Evolutionary conservation across 2,329 filamentous ascomycete genomes (phyloP).

Genomic region (Botrytis aclada): DNA sequence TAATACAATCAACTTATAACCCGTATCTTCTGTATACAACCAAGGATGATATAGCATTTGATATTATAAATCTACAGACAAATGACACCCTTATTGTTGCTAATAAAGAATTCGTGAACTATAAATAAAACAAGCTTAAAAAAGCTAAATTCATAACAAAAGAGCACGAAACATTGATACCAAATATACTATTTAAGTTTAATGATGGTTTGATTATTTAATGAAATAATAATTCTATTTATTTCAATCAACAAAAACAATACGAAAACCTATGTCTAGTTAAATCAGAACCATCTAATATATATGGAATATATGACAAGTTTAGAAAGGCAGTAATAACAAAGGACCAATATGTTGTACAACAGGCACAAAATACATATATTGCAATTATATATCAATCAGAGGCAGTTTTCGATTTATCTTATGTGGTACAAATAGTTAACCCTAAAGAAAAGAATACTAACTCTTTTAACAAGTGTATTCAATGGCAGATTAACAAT

Average conservation of each 20-base stretch:
- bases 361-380: not conserved
- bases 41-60: too few species aligned
- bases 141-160: too few species aligned
- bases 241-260: not conserved
- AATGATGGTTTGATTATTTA: too few species aligned
- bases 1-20: too few species aligned
- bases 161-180: too few species aligned
- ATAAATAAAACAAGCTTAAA: too few species aligned
- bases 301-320: not conserved
- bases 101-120: too few species aligned
- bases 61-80: too few species aligned
- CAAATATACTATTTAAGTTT: too few species aligned
- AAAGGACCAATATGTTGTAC: not conserved
- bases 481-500: not conserved
- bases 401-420: not conserved
- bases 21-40: too few species aligned
- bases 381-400: not conserved
- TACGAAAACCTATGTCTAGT: not conserved
- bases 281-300: not conserved
- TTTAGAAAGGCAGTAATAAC: fast-evolving
- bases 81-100: too few species aligned
- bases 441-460: not conserved
- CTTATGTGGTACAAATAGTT: not conserved
- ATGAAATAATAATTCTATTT: not conserved
- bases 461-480: not conserved